A percentile compares a stretch with the other conserved stretches of the same genome.
These are phyloP conservation scores for Loxodes magnus DNA, from an alignment of 73 alveolate species.

Conservation along the genomic window DNA sequence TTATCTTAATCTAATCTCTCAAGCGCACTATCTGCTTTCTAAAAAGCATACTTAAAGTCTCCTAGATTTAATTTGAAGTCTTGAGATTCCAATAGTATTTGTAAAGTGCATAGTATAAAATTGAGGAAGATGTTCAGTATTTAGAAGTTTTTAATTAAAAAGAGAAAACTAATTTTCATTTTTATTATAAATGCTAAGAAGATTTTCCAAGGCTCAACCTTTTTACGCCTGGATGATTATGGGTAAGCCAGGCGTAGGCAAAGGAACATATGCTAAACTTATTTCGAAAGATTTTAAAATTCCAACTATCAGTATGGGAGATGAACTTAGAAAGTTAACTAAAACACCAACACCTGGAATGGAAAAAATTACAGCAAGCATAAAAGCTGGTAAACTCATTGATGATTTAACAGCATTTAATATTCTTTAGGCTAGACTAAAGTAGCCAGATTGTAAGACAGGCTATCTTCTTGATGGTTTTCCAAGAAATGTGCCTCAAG, in stretches of 20 bases:
- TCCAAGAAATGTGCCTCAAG: constrained; percentile 26
- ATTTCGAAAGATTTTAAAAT: constrained; percentile 17
- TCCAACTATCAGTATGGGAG: constrained; percentile 26
- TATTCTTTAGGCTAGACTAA: constrained; percentile 2
- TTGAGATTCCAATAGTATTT: too few relatives aligned
- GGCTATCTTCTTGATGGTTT: constrained; percentile 22
- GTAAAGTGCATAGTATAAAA: too few relatives aligned
- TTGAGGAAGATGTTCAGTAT: too few relatives aligned
- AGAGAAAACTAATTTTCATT: too few relatives aligned
- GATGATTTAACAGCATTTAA: constrained; percentile 18
- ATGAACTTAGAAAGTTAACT: constrained; percentile 14
- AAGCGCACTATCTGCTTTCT: too few relatives aligned
- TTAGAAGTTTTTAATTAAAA: too few relatives aligned
- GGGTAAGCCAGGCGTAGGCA: constrained; percentile 40
- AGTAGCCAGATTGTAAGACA: constrained; percentile 3
- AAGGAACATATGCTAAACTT: constrained; percentile 21
- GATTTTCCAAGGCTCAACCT: too few relatives aligned
- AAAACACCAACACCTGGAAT: constrained; percentile 9
- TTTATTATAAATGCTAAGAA: too few relatives aligned
- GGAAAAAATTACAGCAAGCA: background rate
- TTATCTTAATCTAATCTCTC: too few relatives aligned
- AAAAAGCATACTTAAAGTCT: too few relatives aligned
- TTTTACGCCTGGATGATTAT: too few relatives aligned
- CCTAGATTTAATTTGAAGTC: too few relatives aligned
- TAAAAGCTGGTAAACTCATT: constrained; percentile 20